Conservation (phyloP, 2,329 filamentous ascomycete species). For the Graphilbum fragrans region DNA sequence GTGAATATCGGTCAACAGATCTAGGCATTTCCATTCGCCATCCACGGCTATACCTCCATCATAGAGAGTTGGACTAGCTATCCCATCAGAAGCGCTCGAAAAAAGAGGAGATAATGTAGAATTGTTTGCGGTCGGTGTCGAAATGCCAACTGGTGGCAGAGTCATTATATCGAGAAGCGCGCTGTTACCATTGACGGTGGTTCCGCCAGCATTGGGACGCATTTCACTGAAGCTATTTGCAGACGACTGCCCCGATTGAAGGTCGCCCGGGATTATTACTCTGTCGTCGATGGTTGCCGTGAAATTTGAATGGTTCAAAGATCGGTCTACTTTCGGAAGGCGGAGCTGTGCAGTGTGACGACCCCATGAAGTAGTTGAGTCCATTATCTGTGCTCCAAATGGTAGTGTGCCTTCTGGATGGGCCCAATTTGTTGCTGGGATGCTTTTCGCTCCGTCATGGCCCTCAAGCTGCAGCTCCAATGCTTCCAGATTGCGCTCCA, state of each 20-base stretch:
- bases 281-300: too few relatives aligned
- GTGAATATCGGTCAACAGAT: constrained; percentile 3
- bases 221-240: too few relatives aligned
- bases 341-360: too few relatives aligned
- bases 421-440: neutral
- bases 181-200: too few relatives aligned
- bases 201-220: neutral
- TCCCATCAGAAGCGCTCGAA: too few relatives aligned
- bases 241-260: too few relatives aligned
- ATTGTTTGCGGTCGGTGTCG: neutral
- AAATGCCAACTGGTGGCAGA: neutral
- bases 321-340: neutral
- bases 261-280: too few relatives aligned
- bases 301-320: neutral
- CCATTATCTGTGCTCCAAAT: too few relatives aligned
- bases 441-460: neutral
- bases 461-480: constrained; percentile 1
- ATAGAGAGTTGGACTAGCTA: neutral
- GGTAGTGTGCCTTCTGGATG: neutral
- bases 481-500: constrained; percentile 4
- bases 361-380: too few relatives aligned
- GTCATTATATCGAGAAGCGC: neutral
- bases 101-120: neutral
- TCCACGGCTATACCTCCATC: neutral
- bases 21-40: constrained; percentile 1